Percentiles rank a stretch among this genome's conserved stretches.
Conservation (phyloP, 176 grass and related monocot species). For the Cocos nucifera region DNA sequence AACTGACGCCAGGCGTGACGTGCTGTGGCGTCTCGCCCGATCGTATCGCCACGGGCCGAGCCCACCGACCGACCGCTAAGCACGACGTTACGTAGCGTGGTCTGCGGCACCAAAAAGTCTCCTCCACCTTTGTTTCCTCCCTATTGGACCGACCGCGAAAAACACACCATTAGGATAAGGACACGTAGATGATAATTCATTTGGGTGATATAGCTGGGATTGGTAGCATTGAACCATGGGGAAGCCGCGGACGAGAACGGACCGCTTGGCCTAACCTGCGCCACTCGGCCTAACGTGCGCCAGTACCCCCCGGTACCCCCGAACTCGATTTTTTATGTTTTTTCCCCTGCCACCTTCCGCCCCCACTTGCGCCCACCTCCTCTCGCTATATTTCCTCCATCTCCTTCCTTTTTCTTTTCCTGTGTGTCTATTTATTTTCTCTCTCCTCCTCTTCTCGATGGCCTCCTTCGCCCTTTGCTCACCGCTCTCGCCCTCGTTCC, state of each 20-base stretch:
- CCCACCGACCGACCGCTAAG: background rate
- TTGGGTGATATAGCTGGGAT: too few relatives aligned
- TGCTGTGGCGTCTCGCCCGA: background rate
- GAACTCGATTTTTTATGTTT: background rate
- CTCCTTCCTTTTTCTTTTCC: background rate
- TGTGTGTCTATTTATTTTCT: background rate
- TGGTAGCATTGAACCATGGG: too few relatives aligned
- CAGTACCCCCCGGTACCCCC: background rate
- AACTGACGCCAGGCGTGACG: background rate
- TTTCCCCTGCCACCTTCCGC: background rate
- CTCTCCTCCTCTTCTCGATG: background rate
- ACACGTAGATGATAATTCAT: too few relatives aligned
- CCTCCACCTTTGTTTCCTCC: too few relatives aligned
- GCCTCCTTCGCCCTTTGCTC: too few relatives aligned
- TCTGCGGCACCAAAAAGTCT: accelerated
- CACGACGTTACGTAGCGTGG: too few relatives aligned
- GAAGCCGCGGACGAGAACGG: too few relatives aligned
- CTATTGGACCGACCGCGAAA: too few relatives aligned
- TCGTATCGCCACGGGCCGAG: background rate
- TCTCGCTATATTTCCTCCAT: background rate
- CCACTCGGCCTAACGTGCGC: background rate
- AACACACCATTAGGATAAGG: too few relatives aligned
- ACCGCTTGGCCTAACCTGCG: too few relatives aligned
- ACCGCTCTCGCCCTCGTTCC: too few relatives aligned
- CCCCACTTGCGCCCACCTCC: background rate